These are phyloP conservation scores for Aspergillus quadricinctus DNA, from an alignment of 2,329 filamentous ascomycete species.

Conservation along the genomic window DNA sequence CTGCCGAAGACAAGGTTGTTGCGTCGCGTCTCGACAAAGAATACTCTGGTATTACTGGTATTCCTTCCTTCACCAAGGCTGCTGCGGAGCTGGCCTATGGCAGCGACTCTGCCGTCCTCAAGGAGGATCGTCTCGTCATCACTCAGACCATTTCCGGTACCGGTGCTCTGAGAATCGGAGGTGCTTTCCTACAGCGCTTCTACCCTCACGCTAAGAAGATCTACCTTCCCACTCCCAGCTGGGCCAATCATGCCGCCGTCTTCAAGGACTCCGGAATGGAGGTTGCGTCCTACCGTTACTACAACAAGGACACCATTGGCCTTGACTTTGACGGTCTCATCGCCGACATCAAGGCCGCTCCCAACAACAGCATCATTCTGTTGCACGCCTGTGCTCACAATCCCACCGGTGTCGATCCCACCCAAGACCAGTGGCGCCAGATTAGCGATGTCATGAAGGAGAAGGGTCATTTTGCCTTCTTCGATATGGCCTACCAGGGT, in stretches of 20 bases:
- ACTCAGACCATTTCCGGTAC: conserved; percentile 98
- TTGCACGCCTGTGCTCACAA: conserved; percentile 98
- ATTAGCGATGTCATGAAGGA: conserved; percentile 84
- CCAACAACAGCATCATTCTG: conserved; percentile 81
- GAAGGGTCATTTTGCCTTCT: conserved; percentile 88
- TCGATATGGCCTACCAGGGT: conserved; percentile 99
- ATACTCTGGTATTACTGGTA: conserved; percentile 95
- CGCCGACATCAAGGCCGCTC: conserved; percentile 82
- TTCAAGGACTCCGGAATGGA: conserved; percentile 89
- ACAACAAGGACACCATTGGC: conserved; percentile 97
- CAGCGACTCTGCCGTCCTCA: conserved; percentile 68
- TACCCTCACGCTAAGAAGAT: conserved; percentile 90
- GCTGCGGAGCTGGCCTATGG: conserved; percentile 91
- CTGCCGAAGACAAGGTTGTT: conserved; percentile 84
- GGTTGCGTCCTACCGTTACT: conserved; percentile 96
- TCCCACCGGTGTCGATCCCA: conserved; percentile 94
- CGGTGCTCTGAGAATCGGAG: conserved; percentile 89
- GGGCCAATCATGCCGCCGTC: conserved; percentile 97
- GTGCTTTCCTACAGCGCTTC: conserved; percentile 86
- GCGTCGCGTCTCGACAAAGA: conserved; percentile 83
- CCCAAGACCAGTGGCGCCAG: conserved; percentile 83
- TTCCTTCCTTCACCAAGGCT: conserved; percentile 88
- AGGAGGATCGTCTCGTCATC: conserved; percentile 73
- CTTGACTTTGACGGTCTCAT: conserved; percentile 95
- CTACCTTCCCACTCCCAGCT: conserved; percentile 93